Evolutionary conservation across 1,284 basidiomycete genomes (phyloP), one percentile per base, ranked within the genome.

Genomic region (Cutaneotrichosporon mucoides): DNA sequence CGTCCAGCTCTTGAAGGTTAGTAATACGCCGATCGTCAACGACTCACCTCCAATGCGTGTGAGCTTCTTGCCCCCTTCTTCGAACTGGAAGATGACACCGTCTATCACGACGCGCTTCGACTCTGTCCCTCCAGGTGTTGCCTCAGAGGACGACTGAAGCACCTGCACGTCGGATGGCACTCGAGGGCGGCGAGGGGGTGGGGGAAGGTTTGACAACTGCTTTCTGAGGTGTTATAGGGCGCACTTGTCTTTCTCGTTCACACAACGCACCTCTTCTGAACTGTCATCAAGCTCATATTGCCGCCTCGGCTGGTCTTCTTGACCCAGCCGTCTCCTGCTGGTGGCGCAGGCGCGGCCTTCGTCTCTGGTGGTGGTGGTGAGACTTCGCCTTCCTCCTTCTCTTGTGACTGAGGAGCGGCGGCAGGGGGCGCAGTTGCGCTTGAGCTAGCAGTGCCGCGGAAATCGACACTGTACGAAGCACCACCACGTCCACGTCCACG

Each of bases 41-140:
- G 7, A 45, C 72, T 60, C 40, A 77, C 75, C 71, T 54, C 68
- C 75, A 11, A 78, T 76, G 50, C 80, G 73, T 34, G 76, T 76
- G n/a, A 82, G 70, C 66, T 81, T 81, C 47, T 72, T 75, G 4
- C 81, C 81, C 6, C 74, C 78, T 50, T 78, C 71, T 53, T 81
- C 81, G 61, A 82, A 82, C 55, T 81, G 76, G 60, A 81, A 82
- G 12, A 79, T 72, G 43, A 81, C 76, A 8, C 80, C 80, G 63
- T 82, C 81, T 15, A 82, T 79, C 35, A 81, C 76, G 2, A 82
- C 80, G 53, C 73, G 69, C 60, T 71, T 72, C 42, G 42, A 6
- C 12, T 66, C 60, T 3, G 60, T 61, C 13, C 68, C 69, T 5
- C 63, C 57, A 2, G 64, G 61, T 0, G 68, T 66, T 11, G 65